Evolutionary conservation across 169 alveolate species (phyloP).

Genomic region (Eimeria brunetti): DNA sequence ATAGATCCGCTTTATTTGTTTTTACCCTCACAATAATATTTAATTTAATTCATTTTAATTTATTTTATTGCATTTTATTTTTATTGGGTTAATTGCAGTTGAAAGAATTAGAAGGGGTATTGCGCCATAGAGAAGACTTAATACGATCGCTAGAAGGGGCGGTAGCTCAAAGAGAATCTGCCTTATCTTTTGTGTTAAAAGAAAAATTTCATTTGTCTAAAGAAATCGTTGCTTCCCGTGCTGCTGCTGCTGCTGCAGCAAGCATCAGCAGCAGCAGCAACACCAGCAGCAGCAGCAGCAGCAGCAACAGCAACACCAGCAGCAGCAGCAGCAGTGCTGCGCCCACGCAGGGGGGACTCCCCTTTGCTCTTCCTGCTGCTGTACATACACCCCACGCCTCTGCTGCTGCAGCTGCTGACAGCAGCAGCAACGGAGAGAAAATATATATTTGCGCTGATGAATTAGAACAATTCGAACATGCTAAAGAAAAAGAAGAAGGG

Average conservation of each 20-base stretch:
- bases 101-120: slow-evolving; percentile 12
- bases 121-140: slow-evolving; percentile 43
- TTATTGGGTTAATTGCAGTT: not conserved
- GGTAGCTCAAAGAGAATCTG: slow-evolving; percentile 35
- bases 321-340: not conserved
- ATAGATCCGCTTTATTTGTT: too few species aligned
- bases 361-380: not conserved
- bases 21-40: too few species aligned
- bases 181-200: slow-evolving; percentile 33
- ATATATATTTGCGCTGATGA: not conserved
- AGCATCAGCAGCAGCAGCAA: not conserved
- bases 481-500: too few species aligned
- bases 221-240: slow-evolving; percentile 37
- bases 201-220: slow-evolving; percentile 31
- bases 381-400: not conserved
- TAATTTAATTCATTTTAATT: too few species aligned
- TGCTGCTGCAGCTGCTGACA: not conserved
- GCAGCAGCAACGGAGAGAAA: not conserved
- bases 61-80: not conserved
- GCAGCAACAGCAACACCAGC: too few species aligned
- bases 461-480: not conserved
- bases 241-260: not conserved
- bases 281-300: not conserved
- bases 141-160: slow-evolving; percentile 60
- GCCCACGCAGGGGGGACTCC: not conserved